Conservation (phyloP, 2,329 filamentous ascomycete species). For the Monosporascus sp. region DNA sequence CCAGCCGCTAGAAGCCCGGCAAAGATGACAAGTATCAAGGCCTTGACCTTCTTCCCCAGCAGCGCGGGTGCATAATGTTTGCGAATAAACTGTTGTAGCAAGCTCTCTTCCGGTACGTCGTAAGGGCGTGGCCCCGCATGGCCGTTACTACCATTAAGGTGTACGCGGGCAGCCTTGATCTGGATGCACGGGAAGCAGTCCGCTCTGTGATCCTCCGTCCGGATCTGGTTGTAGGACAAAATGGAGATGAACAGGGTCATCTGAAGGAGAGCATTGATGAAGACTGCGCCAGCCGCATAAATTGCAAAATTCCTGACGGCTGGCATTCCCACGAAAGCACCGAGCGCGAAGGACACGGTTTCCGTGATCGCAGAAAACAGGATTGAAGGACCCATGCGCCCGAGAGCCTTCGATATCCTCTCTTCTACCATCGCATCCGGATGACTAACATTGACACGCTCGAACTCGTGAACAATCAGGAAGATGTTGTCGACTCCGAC, state of each 20-base stretch:
- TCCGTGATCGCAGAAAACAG: conserved; percentile 92
- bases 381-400: conserved; percentile 94
- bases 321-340: conserved; percentile 94
- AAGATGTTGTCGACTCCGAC: conserved; percentile 99
- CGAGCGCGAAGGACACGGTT: conserved; percentile 87
- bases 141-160: conserved; percentile 58
- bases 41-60: conserved; percentile 75
- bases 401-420: conserved; percentile 80
- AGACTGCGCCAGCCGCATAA: conserved; percentile 91
- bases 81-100: conserved; percentile 81
- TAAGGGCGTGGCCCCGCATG: conserved; percentile 55
- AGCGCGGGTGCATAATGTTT: conserved; percentile 81
- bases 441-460: conserved; percentile 87
- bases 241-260: conserved; percentile 96
- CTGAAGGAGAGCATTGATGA: conserved; percentile 95
- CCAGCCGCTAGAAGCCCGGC: conserved; percentile 82
- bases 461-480: conserved; percentile 95
- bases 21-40: conserved; percentile 72
- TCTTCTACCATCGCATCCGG: conserved; percentile 84
- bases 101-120: conserved; percentile 76
- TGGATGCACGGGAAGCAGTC: conserved; percentile 90
- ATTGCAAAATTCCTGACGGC: conserved; percentile 96
- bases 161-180: conserved; percentile 67
- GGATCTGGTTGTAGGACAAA: conserved; percentile 81
- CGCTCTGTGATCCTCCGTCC: conserved; percentile 81